Conservation (phyloP, 1,284 basidiomycete species). For the Omphalotus olearius region DNA sequence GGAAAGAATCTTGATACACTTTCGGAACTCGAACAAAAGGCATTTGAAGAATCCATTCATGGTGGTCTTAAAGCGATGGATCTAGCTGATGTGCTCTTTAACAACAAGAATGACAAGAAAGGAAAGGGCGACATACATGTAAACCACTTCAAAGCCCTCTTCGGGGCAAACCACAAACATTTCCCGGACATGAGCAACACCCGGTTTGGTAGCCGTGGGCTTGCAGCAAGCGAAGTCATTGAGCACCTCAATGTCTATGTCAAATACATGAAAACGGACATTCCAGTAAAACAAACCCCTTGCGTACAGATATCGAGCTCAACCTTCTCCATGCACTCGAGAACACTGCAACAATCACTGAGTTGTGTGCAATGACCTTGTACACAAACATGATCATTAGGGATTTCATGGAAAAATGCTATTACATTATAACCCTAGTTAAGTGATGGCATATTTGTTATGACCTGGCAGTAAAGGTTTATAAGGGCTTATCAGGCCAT, state of each 20-base stretch:
- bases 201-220: constrained; percentile 4
- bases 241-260: constrained; percentile 8
- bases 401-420: too few species aligned
- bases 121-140: constrained; percentile 6
- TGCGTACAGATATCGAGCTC: constrained; percentile 19
- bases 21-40: not conserved
- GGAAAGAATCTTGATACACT: not conserved
- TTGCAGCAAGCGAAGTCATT: constrained; percentile 2
- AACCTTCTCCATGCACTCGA: constrained; percentile 22
- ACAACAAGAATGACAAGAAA: constrained; percentile 8
- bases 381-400: constrained; percentile 21
- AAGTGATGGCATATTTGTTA: too few species aligned
- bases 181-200: not conserved
- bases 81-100: constrained; percentile 5
- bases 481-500: too few species aligned
- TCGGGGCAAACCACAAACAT: not conserved
- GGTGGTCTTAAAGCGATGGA: constrained; percentile 2
- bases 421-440: too few species aligned
- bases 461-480: too few species aligned
- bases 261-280: constrained; percentile 15
- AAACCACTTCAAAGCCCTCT: not conserved
- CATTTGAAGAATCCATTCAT: not conserved
- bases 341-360: constrained; percentile 22
- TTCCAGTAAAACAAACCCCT: constrained; percentile 18
- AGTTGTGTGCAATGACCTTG: constrained; percentile 22